Evolutionary conservation across 1,139 yeast species (phyloP).

Genomic region (Yamadazyma taylorii): DNA sequence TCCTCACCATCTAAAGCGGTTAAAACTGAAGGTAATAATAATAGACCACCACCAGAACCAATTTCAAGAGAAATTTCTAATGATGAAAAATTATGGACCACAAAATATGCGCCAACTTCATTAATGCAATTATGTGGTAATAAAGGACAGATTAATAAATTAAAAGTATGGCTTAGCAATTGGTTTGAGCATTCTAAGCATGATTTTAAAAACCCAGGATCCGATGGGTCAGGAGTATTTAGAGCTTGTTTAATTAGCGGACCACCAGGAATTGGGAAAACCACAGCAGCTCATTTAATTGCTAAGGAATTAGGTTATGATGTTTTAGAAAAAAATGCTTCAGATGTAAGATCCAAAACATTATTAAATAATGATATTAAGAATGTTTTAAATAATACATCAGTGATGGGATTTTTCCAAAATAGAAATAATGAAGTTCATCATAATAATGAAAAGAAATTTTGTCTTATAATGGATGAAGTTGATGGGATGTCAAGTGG

Average conservation of each 20-base stretch:
- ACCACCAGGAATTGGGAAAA: constrained; percentile 84
- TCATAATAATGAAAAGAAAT: constrained; percentile 40
- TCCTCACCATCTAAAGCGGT: constrained; percentile 14
- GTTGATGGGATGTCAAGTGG: constrained; percentile 99
- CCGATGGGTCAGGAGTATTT: constrained; percentile 61
- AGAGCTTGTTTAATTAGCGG: constrained; percentile 87
- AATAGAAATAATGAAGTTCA: constrained; percentile 32
- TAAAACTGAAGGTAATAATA: constrained; percentile 1
- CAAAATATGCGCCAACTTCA: constrained; percentile 82
- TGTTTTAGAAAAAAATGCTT: constrained; percentile 74
- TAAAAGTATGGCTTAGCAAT: constrained; percentile 70
- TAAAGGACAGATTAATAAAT: constrained; percentile 66
- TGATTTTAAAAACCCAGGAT: constrained; percentile 57
- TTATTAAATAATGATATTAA: constrained; percentile 67
- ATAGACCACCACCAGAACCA: constrained; percentile 19
- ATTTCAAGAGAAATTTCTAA: constrained; percentile 32
- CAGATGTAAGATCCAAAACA: constrained; percentile 87
- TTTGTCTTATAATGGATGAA: constrained; percentile 95
- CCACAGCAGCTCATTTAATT: constrained; percentile 75
- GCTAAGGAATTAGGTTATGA: constrained; percentile 71
- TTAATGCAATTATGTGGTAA: constrained; percentile 87
- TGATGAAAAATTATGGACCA: constrained; percentile 81
- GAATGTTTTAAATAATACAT: constrained; percentile 74
- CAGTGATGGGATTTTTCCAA: constrained; percentile 76
- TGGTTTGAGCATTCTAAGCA: constrained; percentile 65